Percentiles rank a stretch among this genome's conserved stretches.
Evolutionary conservation across 2,329 filamentous ascomycete species (phyloP).

Genomic region (Nothophoma quercina): DNA sequence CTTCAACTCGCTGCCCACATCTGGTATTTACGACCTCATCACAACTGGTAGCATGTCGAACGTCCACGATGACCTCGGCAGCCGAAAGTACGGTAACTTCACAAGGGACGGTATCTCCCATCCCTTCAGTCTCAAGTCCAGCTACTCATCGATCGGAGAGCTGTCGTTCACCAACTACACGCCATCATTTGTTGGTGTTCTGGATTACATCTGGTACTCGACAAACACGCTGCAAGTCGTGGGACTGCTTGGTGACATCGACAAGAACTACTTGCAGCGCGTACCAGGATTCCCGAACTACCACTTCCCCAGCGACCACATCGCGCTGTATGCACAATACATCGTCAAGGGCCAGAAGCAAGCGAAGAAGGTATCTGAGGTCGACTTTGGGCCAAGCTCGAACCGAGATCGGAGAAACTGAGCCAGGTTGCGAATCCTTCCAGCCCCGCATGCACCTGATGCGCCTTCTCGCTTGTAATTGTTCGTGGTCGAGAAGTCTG

Average conservation of each 20-base stretch:
- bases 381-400: slow-evolving; percentile 48
- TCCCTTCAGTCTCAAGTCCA: slow-evolving; percentile 90
- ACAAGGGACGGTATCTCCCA: slow-evolving; percentile 92
- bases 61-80: slow-evolving; percentile 80
- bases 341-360: slow-evolving; percentile 88
- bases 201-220: slow-evolving; percentile 98
- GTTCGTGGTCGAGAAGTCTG: slow-evolving; percentile 32
- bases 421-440: slow-evolving; percentile 14
- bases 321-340: slow-evolving; percentile 89
- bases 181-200: slow-evolving; percentile 86
- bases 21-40: slow-evolving; percentile 90
- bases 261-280: slow-evolving; percentile 81
- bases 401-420: slow-evolving; percentile 40
- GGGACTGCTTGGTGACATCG: slow-evolving; percentile 83
- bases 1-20: slow-evolving; percentile 89
- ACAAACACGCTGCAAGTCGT: slow-evolving; percentile 87
- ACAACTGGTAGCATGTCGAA: slow-evolving; percentile 79
- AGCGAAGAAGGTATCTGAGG: slow-evolving; percentile 55
- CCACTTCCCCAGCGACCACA: slow-evolving; percentile 92
- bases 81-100: slow-evolving; percentile 89
- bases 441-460: slow-evolving; percentile 6
- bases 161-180: slow-evolving; percentile 97
- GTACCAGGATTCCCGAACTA: slow-evolving; percentile 93
- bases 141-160: slow-evolving; percentile 85
- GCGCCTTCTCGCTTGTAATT: slow-evolving; percentile 26